Evolutionary conservation across 1,284 basidiomycete genomes (phyloP), one percentile per base, ranked within the genome.

Genomic region (Inonotus obliquus): DNA sequence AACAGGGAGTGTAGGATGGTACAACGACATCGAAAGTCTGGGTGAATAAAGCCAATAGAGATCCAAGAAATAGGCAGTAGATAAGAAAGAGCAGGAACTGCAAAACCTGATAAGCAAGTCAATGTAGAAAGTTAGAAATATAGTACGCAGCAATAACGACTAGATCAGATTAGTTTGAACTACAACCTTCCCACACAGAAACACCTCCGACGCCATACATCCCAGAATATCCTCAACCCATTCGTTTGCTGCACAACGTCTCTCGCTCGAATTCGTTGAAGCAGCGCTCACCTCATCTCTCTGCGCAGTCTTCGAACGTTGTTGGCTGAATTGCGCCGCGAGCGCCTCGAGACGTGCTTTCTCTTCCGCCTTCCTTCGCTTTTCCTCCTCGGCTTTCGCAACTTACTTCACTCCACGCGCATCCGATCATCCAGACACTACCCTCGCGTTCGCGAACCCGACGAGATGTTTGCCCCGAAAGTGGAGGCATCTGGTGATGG

Each of bases 371-470:
- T 80, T 80, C 69, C 76, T 79, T 65, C 73, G 72, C 65, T 67
- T 71, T 70, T 81, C 80, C 64, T 75, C 76, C 63, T 81, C 78
- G 7, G 72, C 74, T 69, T 76, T 81, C 39, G 72, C 66, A 55
- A 65, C 62, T 63, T 73, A 79, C 49, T 58, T 62, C 5, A 57
- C 17, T n/a, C 52, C 58, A 44, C 53, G 48, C 54, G 23, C 19
- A 53, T 57, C 54, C 9, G 47, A 27, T 47, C 60, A 57, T 32
- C 29, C 49, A 21, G 54, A 62, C 9, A 27, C 39, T 25, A 19
- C 45, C 9, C 32, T 27, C 10, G 17, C 38, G 32, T 57, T 29
- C 9, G n/a, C 41, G 13, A 21, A 17, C 19, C 32, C 9, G 56
- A 21, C 32, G 1, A 27, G n/a, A 57, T 7, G 25, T n/a, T 29